These are phyloP conservation scores for Candida namnaoensis DNA, from an alignment of 805 yeast species.

Conservation along the genomic window DNA sequence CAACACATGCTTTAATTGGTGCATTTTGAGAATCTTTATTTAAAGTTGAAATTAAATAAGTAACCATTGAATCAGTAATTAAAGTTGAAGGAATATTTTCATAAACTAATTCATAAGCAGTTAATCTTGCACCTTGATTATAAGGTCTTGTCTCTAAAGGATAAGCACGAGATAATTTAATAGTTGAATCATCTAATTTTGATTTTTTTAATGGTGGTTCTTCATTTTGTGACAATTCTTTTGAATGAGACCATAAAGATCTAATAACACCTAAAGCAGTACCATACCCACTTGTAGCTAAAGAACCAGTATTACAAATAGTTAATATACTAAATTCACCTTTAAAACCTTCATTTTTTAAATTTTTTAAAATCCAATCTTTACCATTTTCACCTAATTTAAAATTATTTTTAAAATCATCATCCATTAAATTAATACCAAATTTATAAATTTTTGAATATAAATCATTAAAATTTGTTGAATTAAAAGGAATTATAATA, in stretches of 20 bases:
- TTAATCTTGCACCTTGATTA: slow-evolving; percentile 90
- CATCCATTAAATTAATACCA: slow-evolving; percentile 51
- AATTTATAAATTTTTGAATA: slow-evolving; percentile 30
- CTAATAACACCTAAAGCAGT: slow-evolving; percentile 92
- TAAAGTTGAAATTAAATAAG: slow-evolving; percentile 52
- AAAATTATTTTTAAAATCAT: slow-evolving; percentile 71
- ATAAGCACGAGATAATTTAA: slow-evolving; percentile 61
- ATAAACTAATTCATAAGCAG: slow-evolving; percentile 83
- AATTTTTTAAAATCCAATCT: slow-evolving; percentile 42
- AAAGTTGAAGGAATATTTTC: slow-evolving; percentile 84
- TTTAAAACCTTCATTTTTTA: slow-evolving; percentile 36
- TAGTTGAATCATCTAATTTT: slow-evolving; percentile 15
- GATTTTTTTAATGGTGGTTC: slow-evolving; percentile 15
- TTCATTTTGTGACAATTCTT: slow-evolving; percentile 7
- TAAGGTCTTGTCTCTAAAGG: slow-evolving; percentile 95
- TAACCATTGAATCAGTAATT: slow-evolving; percentile 87
- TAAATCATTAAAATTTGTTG: slow-evolving; percentile 17
- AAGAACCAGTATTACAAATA: slow-evolving; percentile 92
- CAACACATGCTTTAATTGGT: slow-evolving; percentile 83
- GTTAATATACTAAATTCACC: slow-evolving; percentile 80
- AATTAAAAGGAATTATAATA: slow-evolving; percentile 17
- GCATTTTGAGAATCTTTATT: slow-evolving; percentile 22
- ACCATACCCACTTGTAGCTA: slow-evolving; percentile 97
- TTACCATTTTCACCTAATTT: slow-evolving; percentile 79
- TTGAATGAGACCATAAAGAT: slow-evolving; percentile 44